phyloP scores from a whole-genome alignment of 2,329 filamentous ascomycete genomes.

The Aspergillus caelatus region DNA sequence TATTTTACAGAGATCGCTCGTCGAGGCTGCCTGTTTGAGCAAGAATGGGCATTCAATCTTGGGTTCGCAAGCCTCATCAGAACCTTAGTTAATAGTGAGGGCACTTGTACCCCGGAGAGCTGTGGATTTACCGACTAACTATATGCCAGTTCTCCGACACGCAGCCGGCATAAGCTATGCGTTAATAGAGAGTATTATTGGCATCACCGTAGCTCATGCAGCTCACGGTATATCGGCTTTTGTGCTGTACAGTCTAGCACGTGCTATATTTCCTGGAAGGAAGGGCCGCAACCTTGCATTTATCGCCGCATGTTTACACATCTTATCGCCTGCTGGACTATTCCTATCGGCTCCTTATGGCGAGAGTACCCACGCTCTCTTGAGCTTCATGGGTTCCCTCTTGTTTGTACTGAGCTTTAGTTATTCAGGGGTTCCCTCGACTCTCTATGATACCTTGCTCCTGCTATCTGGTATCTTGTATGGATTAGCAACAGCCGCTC shows the following conservation, averaged over 20 bases:
- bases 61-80: not conserved
- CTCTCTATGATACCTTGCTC: not conserved
- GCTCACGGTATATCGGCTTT: constrained; percentile 9
- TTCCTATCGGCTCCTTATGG: constrained; percentile 11
- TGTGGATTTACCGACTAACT: not conserved
- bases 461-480: constrained; percentile 6
- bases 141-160: not conserved
- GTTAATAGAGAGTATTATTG: not conserved
- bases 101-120: not conserved
- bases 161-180: not conserved
- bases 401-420: constrained; percentile 11
- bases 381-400: constrained; percentile 9
- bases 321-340: constrained; percentile 11
- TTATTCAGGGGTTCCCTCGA: not conserved
- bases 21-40: constrained; percentile 12
- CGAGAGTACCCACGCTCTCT: constrained; percentile 9
- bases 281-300: constrained; percentile 11
- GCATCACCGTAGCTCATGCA: constrained; percentile 8
- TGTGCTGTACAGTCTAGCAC: constrained; percentile 5
- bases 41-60: constrained; percentile 16
- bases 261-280: constrained; percentile 1
- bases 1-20: constrained; percentile 11
- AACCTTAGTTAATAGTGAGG: not conserved
- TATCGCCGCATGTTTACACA: constrained; percentile 11
- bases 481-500: constrained; percentile 8